Base-by-base conservation (phyloP, 176 grass and related monocot species). In the Eragrostis nindensis region DNA sequence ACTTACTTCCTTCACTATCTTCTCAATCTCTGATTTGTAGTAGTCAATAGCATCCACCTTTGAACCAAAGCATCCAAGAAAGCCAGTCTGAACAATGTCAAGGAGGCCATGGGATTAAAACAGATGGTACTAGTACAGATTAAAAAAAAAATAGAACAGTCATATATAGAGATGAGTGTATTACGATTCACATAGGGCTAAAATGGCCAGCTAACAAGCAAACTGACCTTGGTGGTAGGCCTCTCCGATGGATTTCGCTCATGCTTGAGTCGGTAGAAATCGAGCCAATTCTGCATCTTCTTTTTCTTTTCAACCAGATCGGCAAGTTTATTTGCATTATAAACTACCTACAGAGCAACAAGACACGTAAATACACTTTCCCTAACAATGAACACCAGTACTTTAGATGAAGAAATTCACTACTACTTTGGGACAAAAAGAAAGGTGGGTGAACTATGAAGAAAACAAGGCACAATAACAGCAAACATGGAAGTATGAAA, bases 1-100 rank as follows among this genome's bases (percentile, higher is more conserved):
- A 79, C 96, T 79, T 95, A 99, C 96, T 84, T 99, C 82, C 47
- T 93, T 89, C 47, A 62, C 84, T 76, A 95, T 78, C 76, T 87
- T 94, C 72, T 99, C 88, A 46, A 99, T 91, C 86, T 99, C 89
- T 49, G 87, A 86, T 78, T 89, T 95, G 82, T 91, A 99, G 50
- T 94, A 84, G 68, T 99, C 96, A 74, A 99, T 95, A 62, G 96
- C 92, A 91, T 99, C 96, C 27, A 99, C 96, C 40, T 88, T 81
- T 21, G 87, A 77, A 83, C 96, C 96, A 68, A 80, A 93, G 43
- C 94, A 89, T 85, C 92, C 96, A 70, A 95, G 89, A 89, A 95
- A 95, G 42, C 92, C 96, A 74, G 88, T 95, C 92, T 99, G 88
- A 86, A 75, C 44, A 40, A 74, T 19, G 27, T 64, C 66, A 54